Base-by-base conservation (phyloP, 768 basidiomycete genomes). In the Boletus reticuloceps region DNA sequence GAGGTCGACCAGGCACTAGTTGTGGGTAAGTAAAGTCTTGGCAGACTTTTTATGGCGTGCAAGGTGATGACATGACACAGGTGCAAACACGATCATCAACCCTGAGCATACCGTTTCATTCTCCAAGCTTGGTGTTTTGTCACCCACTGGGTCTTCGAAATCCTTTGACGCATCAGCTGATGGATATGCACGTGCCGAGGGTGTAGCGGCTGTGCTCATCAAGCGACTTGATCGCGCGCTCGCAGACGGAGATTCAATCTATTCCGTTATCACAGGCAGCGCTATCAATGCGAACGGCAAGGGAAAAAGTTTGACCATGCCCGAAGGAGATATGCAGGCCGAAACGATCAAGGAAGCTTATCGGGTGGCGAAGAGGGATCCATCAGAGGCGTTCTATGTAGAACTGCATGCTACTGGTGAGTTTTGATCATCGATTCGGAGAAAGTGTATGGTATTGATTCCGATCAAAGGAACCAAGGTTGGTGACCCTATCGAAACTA, bases 401-500 rank as follows among this genome's bases (percentile, higher is more conserved):
- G 81, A 82, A 59, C 56, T 78, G 12, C 81, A 82, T 53, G 79
- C 77, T 19, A 81, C 81, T n/a, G 79, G 68, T 67, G 19, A 27
- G 58, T 55, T n/a, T 55, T 1, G 6, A 6, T 31, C n/a, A 9
- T 5, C 17, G 9, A 13, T 7, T 40, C 2, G 25, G 16, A 14
- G 31, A 16, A 1, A 32, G 17, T 19, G 8, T 0, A 12, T 17
- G 44, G n/a, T 44, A 37, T 22, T 63, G 47, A 65, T 45, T 7
- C 8, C 2, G 11, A 42, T 44, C 22, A 3, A 38, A 65, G 64
- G 64, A 36, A 81, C 81, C 4, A 72, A 75, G 37, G 70, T 65
- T 31, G 81, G 79, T 0, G 81, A 82, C 56, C 79, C 81, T 2
- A 76, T 73, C 1, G 81, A 82, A 59, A 76, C 75, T 11, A 81